Conservation (phyloP, 208 protist genomes). For the Phytomonas sp. region DNA sequence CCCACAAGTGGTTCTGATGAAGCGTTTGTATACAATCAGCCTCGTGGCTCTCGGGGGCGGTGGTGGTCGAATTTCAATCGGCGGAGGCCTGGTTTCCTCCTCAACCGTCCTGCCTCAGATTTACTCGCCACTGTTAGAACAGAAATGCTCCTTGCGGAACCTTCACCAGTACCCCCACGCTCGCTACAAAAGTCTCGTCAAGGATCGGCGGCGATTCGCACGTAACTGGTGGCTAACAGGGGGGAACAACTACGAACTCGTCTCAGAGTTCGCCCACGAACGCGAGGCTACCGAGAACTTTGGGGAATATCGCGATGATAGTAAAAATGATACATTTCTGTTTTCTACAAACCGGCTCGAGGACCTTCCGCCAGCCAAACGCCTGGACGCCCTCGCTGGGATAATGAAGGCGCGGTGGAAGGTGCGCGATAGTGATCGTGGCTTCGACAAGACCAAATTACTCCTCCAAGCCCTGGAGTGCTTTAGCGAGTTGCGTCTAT, state of each 20-base stretch:
- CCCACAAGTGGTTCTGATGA: background rate
- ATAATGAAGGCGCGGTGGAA: constrained; percentile 72
- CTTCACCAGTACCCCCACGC: constrained; percentile 83
- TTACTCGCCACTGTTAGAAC: constrained; percentile 21
- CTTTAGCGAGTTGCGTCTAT: constrained; percentile 79
- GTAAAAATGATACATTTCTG: constrained; percentile 55
- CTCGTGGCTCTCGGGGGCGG: background rate
- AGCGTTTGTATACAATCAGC: background rate
- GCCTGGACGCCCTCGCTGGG: constrained; percentile 57
- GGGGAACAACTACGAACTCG: constrained; percentile 86
- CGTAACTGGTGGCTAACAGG: constrained; percentile 74
- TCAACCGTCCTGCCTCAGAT: background rate
- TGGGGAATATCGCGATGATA: constrained; percentile 60
- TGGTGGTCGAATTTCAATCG: background rate
- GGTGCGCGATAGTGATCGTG: constrained; percentile 72
- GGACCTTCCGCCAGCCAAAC: constrained; percentile 61
- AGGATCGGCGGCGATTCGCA: constrained; percentile 64
- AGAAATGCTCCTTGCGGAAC: constrained; percentile 64
- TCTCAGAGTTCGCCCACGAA: constrained; percentile 75
- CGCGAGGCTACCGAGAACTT: constrained; percentile 84
- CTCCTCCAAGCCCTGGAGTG: constrained; percentile 78
- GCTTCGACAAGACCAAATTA: constrained; percentile 84
- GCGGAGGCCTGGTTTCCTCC: background rate
- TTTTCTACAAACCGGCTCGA: constrained; percentile 64
- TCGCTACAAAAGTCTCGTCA: constrained; percentile 83